Evolutionary conservation across 2,329 filamentous ascomycete species (phyloP).

Genomic region (Phaeophleospora eucalypticola): DNA sequence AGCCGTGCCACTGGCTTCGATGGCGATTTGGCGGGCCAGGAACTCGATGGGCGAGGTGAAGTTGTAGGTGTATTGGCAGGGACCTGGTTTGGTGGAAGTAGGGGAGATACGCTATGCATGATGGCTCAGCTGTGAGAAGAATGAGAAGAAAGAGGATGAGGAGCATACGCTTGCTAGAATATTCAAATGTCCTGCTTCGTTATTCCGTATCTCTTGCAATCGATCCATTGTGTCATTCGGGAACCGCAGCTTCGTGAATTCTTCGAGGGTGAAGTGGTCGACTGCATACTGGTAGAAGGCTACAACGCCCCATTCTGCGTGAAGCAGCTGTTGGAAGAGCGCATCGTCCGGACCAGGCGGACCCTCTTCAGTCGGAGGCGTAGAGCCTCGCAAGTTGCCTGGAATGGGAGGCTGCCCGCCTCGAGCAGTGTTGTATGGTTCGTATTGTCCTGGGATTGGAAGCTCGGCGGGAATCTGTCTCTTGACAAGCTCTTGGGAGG

Average conservation of each 20-base stretch:
- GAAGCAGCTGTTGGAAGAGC: slow-evolving; percentile 1
- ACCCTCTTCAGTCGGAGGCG: neutral
- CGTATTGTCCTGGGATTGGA: slow-evolving; percentile 1
- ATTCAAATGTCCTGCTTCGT: too few relatives aligned
- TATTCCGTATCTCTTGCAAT: slow-evolving; percentile 2
- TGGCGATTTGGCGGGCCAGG: slow-evolving; percentile 1
- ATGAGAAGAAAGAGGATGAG: too few relatives aligned
- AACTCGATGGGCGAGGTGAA: slow-evolving; percentile 1
- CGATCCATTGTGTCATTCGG: slow-evolving; percentile 1
- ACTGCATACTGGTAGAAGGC: slow-evolving; percentile 1
- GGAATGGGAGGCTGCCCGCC: neutral
- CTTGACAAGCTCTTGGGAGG: too few relatives aligned
- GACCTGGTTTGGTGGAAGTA: too few relatives aligned
- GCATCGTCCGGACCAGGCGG: neutral
- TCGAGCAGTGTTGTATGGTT: slow-evolving; percentile 1
- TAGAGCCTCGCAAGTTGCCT: neutral
- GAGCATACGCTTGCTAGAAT: too few relatives aligned
- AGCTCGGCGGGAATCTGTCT: too few relatives aligned
- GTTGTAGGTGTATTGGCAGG: too few relatives aligned
- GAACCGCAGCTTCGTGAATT: slow-evolving; percentile 2
- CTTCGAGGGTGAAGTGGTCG: neutral
- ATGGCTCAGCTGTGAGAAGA: too few relatives aligned
- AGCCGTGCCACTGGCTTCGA: slow-evolving; percentile 1
- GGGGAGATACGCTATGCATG: too few relatives aligned
- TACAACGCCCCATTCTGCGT: slow-evolving; percentile 2